Conservation (phyloP, 768 basidiomycete genomes). For the Amylocystis lapponica region DNA sequence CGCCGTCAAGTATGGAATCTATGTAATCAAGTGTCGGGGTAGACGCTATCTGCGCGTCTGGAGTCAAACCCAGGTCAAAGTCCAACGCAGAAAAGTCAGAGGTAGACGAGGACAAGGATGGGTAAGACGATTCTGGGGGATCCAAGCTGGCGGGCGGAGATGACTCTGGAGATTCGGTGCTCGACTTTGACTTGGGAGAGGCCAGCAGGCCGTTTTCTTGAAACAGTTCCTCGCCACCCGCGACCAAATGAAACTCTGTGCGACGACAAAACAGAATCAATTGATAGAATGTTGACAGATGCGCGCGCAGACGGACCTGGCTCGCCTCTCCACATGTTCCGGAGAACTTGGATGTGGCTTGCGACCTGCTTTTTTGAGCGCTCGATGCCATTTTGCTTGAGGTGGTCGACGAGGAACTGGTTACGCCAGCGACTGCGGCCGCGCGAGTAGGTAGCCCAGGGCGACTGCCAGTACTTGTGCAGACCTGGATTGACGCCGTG, state of each 20-base stretch:
- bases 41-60: background rate
- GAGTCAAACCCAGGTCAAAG: conserved; percentile 8
- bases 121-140: conserved; percentile 9
- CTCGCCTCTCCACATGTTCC: conserved; percentile 87
- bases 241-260: conserved; percentile 72
- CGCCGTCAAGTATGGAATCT: conserved; percentile 8
- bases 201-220: conserved; percentile 36
- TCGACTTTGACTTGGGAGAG: conserved; percentile 23
- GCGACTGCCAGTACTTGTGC: conserved; percentile 72
- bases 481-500: conserved; percentile 51
- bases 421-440: conserved; percentile 80
- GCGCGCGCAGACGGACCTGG: conserved; percentile 42
- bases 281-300: conserved; percentile 4
- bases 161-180: conserved; percentile 4
- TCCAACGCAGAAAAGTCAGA: conserved; percentile 17
- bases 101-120: conserved; percentile 27
- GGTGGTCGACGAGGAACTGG: conserved; percentile 80
- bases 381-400: conserved; percentile 60
- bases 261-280: conserved; percentile 1
- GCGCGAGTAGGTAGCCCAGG: conserved; percentile 74
- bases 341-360: conserved; percentile 79
- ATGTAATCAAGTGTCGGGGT: conserved; percentile 1
- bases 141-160: conserved; percentile 7
- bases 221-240: conserved; percentile 71
- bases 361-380: conserved; percentile 86